Evolutionary conservation across 176 grass and related monocot species (phyloP), one percentile per base, ranked within the genome.

Genomic region (Raddia distichophylla): DNA sequence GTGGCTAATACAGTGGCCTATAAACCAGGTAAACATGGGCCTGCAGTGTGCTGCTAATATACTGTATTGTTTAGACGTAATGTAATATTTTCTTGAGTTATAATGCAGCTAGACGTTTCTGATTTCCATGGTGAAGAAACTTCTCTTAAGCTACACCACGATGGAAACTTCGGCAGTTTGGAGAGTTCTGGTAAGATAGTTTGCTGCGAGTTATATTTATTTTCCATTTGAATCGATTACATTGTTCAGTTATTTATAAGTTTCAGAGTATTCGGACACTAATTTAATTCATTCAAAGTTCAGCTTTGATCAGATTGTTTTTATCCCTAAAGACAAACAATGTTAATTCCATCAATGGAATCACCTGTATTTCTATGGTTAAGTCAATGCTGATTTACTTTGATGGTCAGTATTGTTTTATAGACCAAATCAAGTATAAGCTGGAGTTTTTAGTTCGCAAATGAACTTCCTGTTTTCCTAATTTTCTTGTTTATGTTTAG

Each of bases 1-100:
- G 86, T 97, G 94, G 94, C 87, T 97, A 20, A 92, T 97, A 51
- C 94, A 97, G 64, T 94, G 87, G 91, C 87, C 91, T 57, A 73
- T 94, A 67, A 83, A 97, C 74, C 80, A 92, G 83, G 89, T 90
- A 82, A 82, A 43, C 18, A 1, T 15, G 13, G 68, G 27, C 45
- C 13, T 22, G 10, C 70, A 18, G 6, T 58, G n/a, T 75, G 42
- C 33, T 67, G 42, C 47, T 87, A 65, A 67, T 77, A 9, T 44
- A 35, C 71, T 78, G 40, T 49, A 42, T 4, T 51, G 15, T 71
- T 52, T 72, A 73, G 2, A 16, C 61, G 1, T 33, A 71, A 42
- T 54, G 43, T 59, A 53, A 71, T 57, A 20, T 79, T 65, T 64
- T 10, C 2, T 67, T 67, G 4, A 69, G 44, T 72, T 47, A 75